Conservation (phyloP, 108 stramenopile species). For the Skeletonema marinoi region DNA sequence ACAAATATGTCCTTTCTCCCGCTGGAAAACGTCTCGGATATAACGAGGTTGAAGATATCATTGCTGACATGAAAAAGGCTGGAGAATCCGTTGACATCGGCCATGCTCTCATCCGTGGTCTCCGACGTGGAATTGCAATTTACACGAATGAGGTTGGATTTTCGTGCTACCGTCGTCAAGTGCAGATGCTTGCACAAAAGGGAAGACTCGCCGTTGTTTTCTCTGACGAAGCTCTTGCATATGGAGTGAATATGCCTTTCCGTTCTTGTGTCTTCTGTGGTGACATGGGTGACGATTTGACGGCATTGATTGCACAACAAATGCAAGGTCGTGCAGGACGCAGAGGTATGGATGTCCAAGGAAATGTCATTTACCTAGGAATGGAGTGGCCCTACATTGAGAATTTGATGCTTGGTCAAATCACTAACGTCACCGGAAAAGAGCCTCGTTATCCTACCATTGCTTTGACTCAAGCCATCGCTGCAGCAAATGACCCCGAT, state of each 20-base stretch:
- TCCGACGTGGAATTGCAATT: constrained; percentile 98
- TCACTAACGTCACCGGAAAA: constrained; percentile 93
- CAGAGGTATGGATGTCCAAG: constrained; percentile 99
- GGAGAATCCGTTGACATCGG: constrained; percentile 89
- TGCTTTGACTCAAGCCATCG: constrained; percentile 88
- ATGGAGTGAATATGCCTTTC: constrained; percentile 99
- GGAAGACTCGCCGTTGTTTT: constrained; percentile 99
- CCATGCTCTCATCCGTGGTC: constrained; percentile 96
- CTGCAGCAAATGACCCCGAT: constrained; percentile 83
- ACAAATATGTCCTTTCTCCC: constrained; percentile 92
- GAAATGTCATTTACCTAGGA: constrained; percentile 96
- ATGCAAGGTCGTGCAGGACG: constrained; percentile 99
- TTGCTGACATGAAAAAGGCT: constrained; percentile 93
- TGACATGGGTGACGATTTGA: constrained; percentile 91
- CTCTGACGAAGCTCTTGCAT: constrained; percentile 97
- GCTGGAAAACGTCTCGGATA: constrained; percentile 90
- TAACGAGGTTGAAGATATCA: constrained; percentile 94
- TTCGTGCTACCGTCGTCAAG: constrained; percentile 96
- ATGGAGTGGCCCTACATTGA: constrained; percentile 97
- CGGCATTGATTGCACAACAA: constrained; percentile 97
- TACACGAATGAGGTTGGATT: constrained; percentile 99
- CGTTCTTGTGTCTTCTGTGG: constrained; percentile 98
- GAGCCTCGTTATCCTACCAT: constrained; percentile 95
- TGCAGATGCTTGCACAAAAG: constrained; percentile 97
- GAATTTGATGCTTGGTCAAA: constrained; percentile 97